phyloP scores from a whole-genome alignment of 1,284 basidiomycete species.

The Lentinula novae-zelandiae region DNA sequence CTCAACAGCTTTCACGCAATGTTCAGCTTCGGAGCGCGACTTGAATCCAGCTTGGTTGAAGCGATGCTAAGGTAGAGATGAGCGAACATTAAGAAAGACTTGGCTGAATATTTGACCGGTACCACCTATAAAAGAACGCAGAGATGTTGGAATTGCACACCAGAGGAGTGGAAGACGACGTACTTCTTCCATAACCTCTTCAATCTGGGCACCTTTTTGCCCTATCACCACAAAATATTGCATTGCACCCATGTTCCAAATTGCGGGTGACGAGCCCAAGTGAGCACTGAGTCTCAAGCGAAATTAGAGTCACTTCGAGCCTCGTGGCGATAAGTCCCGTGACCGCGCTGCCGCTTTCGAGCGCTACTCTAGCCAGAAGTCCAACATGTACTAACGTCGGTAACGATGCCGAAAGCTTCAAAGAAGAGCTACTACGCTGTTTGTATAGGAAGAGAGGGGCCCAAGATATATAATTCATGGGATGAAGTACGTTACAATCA shows the following conservation, averaged over 20 bases:
- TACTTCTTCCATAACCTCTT: conserved; percentile 51
- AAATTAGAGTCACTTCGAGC: too few species aligned
- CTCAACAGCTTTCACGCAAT: background rate
- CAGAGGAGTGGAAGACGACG: conserved; percentile 9
- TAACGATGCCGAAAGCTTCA: conserved; percentile 30
- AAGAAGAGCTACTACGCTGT: conserved; percentile 57
- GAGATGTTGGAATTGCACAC: background rate
- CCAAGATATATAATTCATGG: conserved; percentile 52
- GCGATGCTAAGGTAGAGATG: background rate
- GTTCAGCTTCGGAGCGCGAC: background rate
- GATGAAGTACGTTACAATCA: conserved; percentile 37
- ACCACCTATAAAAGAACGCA: background rate
- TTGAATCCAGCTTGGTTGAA: background rate
- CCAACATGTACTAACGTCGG: too few species aligned
- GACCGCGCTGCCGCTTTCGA: background rate
- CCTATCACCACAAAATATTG: conserved; percentile 33
- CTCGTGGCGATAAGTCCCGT: background rate
- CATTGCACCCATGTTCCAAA: background rate
- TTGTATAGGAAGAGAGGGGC: conserved; percentile 46
- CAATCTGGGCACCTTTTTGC: conserved; percentile 48
- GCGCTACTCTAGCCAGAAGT: too few species aligned
- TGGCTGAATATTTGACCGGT: background rate
- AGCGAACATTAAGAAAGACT: background rate
- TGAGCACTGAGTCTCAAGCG: background rate
- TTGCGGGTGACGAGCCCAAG: background rate